These are phyloP conservation scores for Sordariomycetes sp. DNA, from an alignment of 2,329 filamentous ascomycete genomes.

Conservation along the genomic window DNA sequence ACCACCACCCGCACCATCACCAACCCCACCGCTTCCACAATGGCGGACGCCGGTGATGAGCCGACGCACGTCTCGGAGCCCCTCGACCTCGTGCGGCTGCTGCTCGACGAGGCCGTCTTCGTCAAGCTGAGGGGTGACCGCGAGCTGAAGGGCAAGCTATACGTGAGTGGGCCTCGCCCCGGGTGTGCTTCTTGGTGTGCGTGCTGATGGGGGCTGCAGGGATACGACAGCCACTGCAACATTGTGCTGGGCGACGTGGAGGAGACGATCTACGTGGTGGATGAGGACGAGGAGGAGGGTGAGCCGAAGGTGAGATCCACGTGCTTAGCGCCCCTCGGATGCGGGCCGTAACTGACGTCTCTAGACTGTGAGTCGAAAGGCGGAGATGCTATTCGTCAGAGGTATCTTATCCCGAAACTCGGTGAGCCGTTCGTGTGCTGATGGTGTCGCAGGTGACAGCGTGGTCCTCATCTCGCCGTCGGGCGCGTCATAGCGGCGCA, in stretches of 20 bases:
- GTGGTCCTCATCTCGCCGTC: slow-evolving; percentile 63
- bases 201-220: slow-evolving; percentile 38
- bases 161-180: slow-evolving; percentile 48
- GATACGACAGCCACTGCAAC: slow-evolving; percentile 98
- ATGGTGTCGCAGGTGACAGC: slow-evolving; percentile 46
- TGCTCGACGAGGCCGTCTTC: slow-evolving; percentile 91
- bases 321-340: neutral
- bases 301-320: slow-evolving; percentile 55
- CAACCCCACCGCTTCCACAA: slow-evolving; percentile 24
- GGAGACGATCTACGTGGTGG: slow-evolving; percentile 85
- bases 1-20: neutral
- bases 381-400: slow-evolving; percentile 97
- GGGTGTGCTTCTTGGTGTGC: neutral
- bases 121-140: slow-evolving; percentile 94
- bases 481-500: slow-evolving; percentile 25
- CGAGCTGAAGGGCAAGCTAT: slow-evolving; percentile 87
- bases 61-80: slow-evolving; percentile 72
- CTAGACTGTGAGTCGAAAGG: slow-evolving; percentile 90
- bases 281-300: slow-evolving; percentile 8
- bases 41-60: slow-evolving; percentile 78
- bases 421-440: neutral
- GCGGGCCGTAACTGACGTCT: slow-evolving; percentile 2
- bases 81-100: slow-evolving; percentile 87
- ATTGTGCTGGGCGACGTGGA: slow-evolving; percentile 91
- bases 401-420: slow-evolving; percentile 42